Base-by-base conservation (phyloP, 768 basidiomycete species). In the Ephemerocybe angulata region DNA sequence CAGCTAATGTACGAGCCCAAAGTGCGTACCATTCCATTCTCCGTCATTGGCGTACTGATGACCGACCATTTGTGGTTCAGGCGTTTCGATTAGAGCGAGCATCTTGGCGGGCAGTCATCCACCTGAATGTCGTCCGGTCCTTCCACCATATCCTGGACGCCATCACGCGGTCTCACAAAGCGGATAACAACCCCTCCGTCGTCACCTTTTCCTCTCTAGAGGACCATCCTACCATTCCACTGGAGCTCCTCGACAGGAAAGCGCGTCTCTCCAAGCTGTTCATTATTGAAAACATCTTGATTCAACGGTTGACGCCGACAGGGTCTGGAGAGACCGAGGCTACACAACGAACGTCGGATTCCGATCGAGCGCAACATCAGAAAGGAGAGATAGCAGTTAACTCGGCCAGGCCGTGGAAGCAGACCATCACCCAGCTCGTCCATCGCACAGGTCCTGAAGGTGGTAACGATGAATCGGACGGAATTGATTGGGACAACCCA, bases 101-200 rank as follows among this genome's bases (percentile, higher is more conserved):
- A 5, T 81, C 83, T 8, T 88, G 87, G 87, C 72, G 82, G 55
- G 74, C 79, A 40, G 80, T 88, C 57, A 82, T 88, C 49, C 85
- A 86, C 54, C 78, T 88, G 58, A 88, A 88, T 65, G 71, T 88
- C 41, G 85, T 87, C 35, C 84, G 82, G 31, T 87, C 86, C 17
- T 72, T 88, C 38, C 82, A 80, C 31, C 74, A 80, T 43, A 85
- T 88, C 61, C 74, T 86, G 51, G 80, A 85, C 50, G 76, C 79
- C 15, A 75, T 87, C 57, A 65, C 70, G 21, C 68, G 69, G 33
- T 67, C 67, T 12, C 67, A 71, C 48, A 58, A 62, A 44, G 46
- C 53, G 44, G 56, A 61, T 11, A 38, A 65, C 3, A 33, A 58
- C 5, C 63, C 65, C 4, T 57, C 64, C 33, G 8, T 8, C 8